phyloP scores from a whole-genome alignment of 495 filamentous ascomycete species.

The Aspergillus conjunctus region DNA sequence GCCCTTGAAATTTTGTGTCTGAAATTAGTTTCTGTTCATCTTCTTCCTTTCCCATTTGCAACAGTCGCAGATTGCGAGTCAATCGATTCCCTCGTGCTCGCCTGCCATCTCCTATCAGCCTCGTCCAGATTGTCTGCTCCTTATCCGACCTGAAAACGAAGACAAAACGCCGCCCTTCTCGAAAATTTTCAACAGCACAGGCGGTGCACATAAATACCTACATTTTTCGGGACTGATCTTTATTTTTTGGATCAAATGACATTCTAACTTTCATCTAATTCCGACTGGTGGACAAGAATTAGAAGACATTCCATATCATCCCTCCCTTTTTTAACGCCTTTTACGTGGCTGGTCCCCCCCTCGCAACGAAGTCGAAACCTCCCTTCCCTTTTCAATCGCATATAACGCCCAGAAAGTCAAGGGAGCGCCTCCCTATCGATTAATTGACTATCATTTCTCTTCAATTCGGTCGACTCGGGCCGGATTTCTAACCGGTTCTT shows the following conservation, averaged over 20 bases:
- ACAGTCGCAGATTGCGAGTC: not conserved
- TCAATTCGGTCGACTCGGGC: constrained; percentile 41
- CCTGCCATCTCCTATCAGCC: constrained; percentile 11
- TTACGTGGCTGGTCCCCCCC: constrained; percentile 31
- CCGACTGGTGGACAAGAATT: constrained; percentile 17
- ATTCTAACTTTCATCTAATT: constrained; percentile 13
- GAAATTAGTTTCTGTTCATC: not conserved
- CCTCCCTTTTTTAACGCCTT: constrained; percentile 23
- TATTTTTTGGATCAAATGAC: constrained; percentile 1
- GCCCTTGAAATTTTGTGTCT: not conserved
- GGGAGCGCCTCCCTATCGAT: not conserved
- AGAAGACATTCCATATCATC: constrained; percentile 24
- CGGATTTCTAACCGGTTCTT: constrained; percentile 41
- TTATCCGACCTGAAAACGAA: constrained; percentile 15
- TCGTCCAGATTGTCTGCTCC: constrained; percentile 25
- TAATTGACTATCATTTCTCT: constrained; percentile 18
- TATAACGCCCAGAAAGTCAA: constrained; percentile 6
- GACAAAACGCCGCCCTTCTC: not conserved
- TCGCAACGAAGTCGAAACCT: constrained; percentile 17
- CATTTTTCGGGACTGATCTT: constrained; percentile 2
- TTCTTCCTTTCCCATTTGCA: constrained; percentile 1
- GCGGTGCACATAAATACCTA: not conserved
- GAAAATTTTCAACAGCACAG: constrained; percentile 12
- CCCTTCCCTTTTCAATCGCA: constrained; percentile 12
- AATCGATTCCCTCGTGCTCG: not conserved